phyloP scores from a whole-genome alignment of 345 rosid species.

The Reutealis trisperma region DNA sequence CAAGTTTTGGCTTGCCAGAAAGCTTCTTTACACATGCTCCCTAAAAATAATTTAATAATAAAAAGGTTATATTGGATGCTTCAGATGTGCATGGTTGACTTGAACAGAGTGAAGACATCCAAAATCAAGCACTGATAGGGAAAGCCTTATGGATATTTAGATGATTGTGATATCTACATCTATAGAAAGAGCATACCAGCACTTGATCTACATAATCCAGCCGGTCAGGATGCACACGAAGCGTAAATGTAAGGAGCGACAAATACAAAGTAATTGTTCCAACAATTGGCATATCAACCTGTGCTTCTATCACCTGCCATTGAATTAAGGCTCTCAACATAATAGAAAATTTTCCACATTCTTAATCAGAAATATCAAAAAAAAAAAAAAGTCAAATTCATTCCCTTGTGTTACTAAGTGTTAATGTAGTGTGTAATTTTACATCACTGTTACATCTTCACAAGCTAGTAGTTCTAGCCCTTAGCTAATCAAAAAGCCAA shows the following conservation, averaged over 20 bases:
- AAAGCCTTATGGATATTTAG: not conserved
- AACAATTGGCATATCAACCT: slow-evolving; percentile 82
- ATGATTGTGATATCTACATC: not conserved
- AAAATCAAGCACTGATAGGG: not conserved
- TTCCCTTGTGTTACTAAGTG: not conserved
- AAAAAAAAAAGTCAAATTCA: not conserved
- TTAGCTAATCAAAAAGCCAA: not conserved
- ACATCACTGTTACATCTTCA: not conserved
- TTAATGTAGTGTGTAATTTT: not conserved
- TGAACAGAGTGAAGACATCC: not conserved
- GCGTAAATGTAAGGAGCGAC: slow-evolving; percentile 94
- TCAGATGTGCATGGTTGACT: not conserved
- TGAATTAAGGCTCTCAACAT: slow-evolving; percentile 14
- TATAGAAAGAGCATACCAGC: slow-evolving; percentile 53
- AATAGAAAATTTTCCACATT: not conserved
- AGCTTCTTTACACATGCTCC: slow-evolving; percentile 89
- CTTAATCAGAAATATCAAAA: not conserved
- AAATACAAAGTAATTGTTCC: slow-evolving; percentile 91
- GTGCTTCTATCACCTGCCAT: slow-evolving; percentile 88
- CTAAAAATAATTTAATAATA: slow-evolving; percentile 37
- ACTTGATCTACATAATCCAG: slow-evolving; percentile 99
- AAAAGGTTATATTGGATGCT: not conserved
- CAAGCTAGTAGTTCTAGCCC: not conserved
- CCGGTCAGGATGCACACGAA: slow-evolving; percentile 93
- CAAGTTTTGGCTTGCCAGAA: slow-evolving; percentile 65